Evolutionary conservation across 208 protist species (phyloP).

Genomic region (Ichthyophonus hoferi): DNA sequence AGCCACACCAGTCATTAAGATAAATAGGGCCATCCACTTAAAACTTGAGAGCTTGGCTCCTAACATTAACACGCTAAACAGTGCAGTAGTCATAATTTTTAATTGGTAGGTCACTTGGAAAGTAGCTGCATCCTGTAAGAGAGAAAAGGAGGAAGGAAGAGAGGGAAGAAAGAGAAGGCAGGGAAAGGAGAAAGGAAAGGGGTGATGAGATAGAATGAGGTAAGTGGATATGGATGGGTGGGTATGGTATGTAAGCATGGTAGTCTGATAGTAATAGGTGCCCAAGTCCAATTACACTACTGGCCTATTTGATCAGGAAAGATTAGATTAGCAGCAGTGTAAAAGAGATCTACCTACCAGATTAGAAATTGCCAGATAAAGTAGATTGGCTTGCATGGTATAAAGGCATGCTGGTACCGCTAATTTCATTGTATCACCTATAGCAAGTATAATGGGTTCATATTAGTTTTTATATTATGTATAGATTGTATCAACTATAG

Average conservation of each 20-base stretch:
- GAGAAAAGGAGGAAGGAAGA: neutral
- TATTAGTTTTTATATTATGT: too few species aligned
- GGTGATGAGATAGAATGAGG: too few species aligned
- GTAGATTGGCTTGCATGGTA: conserved; percentile 52
- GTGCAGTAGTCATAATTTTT: conserved; percentile 50
- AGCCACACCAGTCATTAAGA: conserved; percentile 40
- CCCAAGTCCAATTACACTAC: too few species aligned
- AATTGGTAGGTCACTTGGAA: conserved; percentile 57
- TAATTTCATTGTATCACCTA: conserved; percentile 37
- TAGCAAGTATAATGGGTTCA: too few species aligned
- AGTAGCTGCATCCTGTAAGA: conserved; percentile 33
- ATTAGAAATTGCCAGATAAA: conserved; percentile 47
- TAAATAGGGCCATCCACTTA: conserved; percentile 38
- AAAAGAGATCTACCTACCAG: conserved; percentile 29
- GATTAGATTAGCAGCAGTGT: too few species aligned
- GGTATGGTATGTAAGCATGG: too few species aligned
- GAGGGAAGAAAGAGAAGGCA: too few species aligned
- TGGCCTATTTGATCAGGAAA: too few species aligned
- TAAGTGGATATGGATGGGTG: too few species aligned
- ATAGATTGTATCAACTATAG: too few species aligned
- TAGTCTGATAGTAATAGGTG: too few species aligned
- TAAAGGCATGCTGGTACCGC: conserved; percentile 48
- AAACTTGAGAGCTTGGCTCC: neutral
- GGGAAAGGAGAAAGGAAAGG: too few species aligned
- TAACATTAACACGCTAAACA: conserved; percentile 45